A percentile compares a stretch with the other conserved stretches of the same genome.
Conservation (phyloP, 352 stramenopile genomes). For the Pythium chondricola region DNA sequence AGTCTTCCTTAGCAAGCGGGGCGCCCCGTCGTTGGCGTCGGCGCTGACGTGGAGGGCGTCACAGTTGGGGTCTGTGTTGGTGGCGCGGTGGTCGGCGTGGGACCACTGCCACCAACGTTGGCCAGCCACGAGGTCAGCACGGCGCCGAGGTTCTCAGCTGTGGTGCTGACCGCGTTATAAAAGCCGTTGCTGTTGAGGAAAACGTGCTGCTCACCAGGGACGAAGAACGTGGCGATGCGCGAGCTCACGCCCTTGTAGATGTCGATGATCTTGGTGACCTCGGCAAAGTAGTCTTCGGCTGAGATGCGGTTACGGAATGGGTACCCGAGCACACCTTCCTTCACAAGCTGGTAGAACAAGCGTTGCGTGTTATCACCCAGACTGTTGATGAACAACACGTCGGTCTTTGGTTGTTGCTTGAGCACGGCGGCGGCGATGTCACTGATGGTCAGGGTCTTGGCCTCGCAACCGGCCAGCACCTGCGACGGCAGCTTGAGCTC, state of each 20-base stretch:
- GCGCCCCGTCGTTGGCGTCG: neutral
- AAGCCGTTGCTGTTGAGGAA: neutral
- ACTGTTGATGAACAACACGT: conserved; percentile 62
- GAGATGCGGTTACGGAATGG: conserved; percentile 51
- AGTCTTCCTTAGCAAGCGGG: too few relatives aligned
- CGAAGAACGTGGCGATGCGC: conserved; percentile 31
- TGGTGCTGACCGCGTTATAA: neutral
- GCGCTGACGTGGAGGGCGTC: neutral
- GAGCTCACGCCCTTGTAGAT: conserved; percentile 28
- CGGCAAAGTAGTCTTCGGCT: conserved; percentile 37
- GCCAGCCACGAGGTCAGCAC: neutral
- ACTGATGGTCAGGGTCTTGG: conserved; percentile 30
- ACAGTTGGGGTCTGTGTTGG: neutral
- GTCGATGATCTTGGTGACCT: conserved; percentile 29
- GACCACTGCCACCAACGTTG: neutral
- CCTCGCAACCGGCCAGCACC: conserved; percentile 29
- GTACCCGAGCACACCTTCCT: conserved; percentile 39
- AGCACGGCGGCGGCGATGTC: conserved; percentile 42
- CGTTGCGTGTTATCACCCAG: conserved; percentile 47
- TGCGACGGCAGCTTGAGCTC: conserved; percentile 31
- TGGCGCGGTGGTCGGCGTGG: neutral
- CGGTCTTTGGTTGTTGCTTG: conserved; percentile 25
- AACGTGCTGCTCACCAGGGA: conserved; percentile 1
- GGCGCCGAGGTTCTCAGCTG: neutral
- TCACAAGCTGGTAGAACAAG: conserved; percentile 54